Base-by-base conservation (phyloP, 2,329 filamentous ascomycete genomes). In the Orbilia ellipsospora region DNA sequence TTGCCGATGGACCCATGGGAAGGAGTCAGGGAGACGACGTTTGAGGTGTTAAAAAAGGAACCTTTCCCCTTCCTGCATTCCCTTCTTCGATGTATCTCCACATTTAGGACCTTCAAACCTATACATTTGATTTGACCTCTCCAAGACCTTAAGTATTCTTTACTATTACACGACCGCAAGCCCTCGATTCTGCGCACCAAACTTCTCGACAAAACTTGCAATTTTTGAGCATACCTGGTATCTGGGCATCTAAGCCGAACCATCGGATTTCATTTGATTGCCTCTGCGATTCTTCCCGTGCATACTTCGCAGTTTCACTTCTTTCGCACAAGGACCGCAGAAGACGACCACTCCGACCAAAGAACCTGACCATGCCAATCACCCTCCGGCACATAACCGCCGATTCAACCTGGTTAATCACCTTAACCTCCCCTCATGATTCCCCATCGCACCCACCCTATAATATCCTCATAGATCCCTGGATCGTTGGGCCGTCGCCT, bases 401-500 rank as follows among this genome's bases (percentile, higher is more conserved):
- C 56, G 77, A 78, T 45, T 76, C 77, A 40, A 78, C 77, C 16
- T 78, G 77, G 66, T 50, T 78, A 51, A 76, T 78, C 16, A 76
- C 77, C 12, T 28, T 78, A 36, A 51, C 59, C 50, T 77, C 66
- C 23, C 69, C 83, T 80, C 57, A 80, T 79, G 68, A 79, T 81
- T 51, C 73, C 36, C 51, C 77, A 15, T 82, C 83, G 31, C 84
- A 84, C 12, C 84, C 84, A 60, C 85, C 86, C 2, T 92, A 90
- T 81, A 88, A 87, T 15, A 86, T 93, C 63, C 85, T 93, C 48
- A 82, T 93, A 60, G 90, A 94, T 80, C 91, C 91, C 2, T 92
- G 90, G 88, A 84, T 92, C 36, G 84, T 84, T 10, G 88, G 89
- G 0, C 83, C 86, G 2, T 88, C 88, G 10, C 87, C 86, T 63